phyloP scores from a whole-genome alignment of 495 filamentous ascomycete species.

The Trichoderma erinaceum region DNA sequence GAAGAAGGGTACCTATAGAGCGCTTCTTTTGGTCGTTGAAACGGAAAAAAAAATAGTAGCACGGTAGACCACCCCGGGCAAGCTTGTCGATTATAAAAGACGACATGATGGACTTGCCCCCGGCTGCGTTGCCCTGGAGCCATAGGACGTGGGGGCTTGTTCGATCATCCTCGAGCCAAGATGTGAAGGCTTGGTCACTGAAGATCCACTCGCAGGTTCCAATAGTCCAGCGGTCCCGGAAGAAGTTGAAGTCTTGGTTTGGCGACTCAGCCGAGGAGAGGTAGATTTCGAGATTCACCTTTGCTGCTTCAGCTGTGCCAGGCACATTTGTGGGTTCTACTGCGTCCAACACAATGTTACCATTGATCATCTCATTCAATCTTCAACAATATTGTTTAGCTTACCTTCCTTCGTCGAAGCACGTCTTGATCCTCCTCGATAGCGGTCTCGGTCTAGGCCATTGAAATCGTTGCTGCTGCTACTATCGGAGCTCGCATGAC shows the following conservation, averaged over 20 bases:
- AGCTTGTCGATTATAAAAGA: conserved; percentile 31
- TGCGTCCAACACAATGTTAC: not conserved
- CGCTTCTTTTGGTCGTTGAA: conserved; percentile 23
- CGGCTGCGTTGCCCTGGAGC: conserved; percentile 26
- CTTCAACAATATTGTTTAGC: conserved; percentile 15
- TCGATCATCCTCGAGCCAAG: conserved; percentile 21
- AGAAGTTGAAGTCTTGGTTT: conserved; percentile 20
- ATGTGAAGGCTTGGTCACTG: conserved; percentile 20
- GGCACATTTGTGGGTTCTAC: not conserved
- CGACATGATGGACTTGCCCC: conserved; percentile 35
- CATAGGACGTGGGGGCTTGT: conserved; percentile 25
- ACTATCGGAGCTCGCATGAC: not conserved
- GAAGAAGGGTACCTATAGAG: conserved; percentile 21
- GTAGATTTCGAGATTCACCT: not conserved
- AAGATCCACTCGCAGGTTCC: conserved; percentile 36
- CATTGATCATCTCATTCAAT: not conserved
- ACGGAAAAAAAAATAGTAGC: conserved; percentile 33
- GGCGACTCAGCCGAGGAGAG: conserved; percentile 7
- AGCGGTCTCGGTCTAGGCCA: not conserved
- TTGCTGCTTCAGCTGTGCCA: not conserved
- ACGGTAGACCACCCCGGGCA: conserved; percentile 19
- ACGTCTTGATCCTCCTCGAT: not conserved
- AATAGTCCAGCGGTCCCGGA: conserved; percentile 30
- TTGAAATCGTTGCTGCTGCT: not conserved
- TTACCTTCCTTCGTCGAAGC: conserved; percentile 13